Evolutionary conservation across 176 grass and related monocot genomes (phyloP).

Genomic region (Triticum urartu): DNA sequence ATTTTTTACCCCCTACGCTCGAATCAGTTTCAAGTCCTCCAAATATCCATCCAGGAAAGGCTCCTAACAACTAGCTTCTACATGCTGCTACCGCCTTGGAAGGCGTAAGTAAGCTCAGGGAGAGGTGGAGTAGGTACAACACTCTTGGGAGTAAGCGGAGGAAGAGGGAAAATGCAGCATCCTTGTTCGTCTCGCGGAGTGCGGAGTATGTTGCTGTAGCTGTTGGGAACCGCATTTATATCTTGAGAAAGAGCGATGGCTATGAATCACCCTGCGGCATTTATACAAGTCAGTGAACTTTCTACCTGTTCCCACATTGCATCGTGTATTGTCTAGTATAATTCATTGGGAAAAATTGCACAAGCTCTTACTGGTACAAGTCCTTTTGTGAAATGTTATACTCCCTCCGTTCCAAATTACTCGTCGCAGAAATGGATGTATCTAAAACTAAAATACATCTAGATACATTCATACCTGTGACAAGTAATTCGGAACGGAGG

Average conservation of each 20-base stretch:
- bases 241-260: slow-evolving; percentile 64
- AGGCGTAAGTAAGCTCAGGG: slow-evolving; percentile 71
- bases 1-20: not conserved
- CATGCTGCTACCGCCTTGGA: not conserved
- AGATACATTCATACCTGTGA: too few species aligned
- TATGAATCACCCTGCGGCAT: slow-evolving; percentile 63
- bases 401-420: too few species aligned
- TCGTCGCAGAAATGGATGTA: too few species aligned
- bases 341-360: not conserved
- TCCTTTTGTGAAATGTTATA: not conserved
- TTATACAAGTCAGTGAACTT: slow-evolving; percentile 54
- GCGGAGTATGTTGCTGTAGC: slow-evolving; percentile 65
- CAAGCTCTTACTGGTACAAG: not conserved
- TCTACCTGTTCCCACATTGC: not conserved
- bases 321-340: not conserved
- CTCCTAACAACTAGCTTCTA: slow-evolving; percentile 17
- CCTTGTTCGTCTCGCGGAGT: slow-evolving; percentile 49
- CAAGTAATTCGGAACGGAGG: too few species aligned
- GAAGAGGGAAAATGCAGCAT: slow-evolving; percentile 30
- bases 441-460: too few species aligned
- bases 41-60: not conserved
- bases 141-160: slow-evolving; percentile 19
- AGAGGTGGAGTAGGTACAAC: slow-evolving; percentile 56
- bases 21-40: not conserved
- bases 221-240: slow-evolving; percentile 48